These are phyloP conservation scores for Phytopythium mirpurense DNA, from an alignment of 352 stramenopile species.

Conservation along the genomic window DNA sequence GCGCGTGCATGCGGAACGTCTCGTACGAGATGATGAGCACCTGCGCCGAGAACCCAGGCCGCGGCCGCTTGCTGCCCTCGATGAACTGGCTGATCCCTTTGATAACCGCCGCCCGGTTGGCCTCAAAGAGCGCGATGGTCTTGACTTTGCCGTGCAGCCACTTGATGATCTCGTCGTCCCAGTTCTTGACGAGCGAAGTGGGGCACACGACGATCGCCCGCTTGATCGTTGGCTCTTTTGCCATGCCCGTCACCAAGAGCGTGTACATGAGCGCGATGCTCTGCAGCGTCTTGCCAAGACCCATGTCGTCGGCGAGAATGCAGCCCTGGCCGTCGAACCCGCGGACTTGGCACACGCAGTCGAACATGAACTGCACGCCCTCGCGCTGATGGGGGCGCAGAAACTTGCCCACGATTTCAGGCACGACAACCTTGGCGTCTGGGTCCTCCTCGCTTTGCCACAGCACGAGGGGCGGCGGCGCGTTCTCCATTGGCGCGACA, in stretches of 20 bases:
- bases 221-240: conserved; percentile 54
- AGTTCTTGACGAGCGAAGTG: conserved; percentile 87
- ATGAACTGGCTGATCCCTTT: conserved; percentile 83
- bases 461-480: conserved; percentile 66
- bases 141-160: conserved; percentile 83
- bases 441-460: conserved; percentile 72
- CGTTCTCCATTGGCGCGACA: conserved; percentile 18
- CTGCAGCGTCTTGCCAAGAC: conserved; percentile 83
- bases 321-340: conserved; percentile 80
- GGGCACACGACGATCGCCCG: conserved; percentile 79
- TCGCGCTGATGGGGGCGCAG: conserved; percentile 95
- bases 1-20: conserved; percentile 92
- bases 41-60: conserved; percentile 48
- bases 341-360: conserved; percentile 86
- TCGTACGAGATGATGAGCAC: conserved; percentile 89
- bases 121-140: conserved; percentile 78
- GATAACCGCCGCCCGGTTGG: conserved; percentile 75
- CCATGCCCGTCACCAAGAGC: conserved; percentile 68
- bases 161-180: conserved; percentile 88
- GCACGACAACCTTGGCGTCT: conserved; percentile 68
- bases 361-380: conserved; percentile 96
- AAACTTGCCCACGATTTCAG: conserved; percentile 92
- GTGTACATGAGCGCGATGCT: conserved; percentile 88
- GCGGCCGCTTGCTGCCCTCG: conserved; percentile 62
- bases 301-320: conserved; percentile 88